Evolutionary conservation across 805 yeast species (phyloP).

Genomic region (Lachancea lanzarotensis): DNA sequence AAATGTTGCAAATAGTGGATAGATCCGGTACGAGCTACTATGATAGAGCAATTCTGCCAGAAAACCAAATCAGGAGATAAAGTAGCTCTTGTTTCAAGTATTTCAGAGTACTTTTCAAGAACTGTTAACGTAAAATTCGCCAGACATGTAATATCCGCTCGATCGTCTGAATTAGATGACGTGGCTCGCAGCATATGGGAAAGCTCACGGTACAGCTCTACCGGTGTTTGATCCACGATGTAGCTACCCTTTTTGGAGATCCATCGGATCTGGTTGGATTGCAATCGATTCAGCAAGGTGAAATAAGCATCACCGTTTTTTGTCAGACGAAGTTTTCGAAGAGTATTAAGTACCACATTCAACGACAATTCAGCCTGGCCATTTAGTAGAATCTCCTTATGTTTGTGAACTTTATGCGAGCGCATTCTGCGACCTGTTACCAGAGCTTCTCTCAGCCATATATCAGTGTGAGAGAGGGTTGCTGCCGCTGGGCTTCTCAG

Average conservation of each 20-base stretch:
- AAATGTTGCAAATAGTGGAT: slow-evolving; percentile 7
- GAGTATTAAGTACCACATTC: slow-evolving; percentile 17
- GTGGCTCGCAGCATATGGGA: slow-evolving; percentile 19
- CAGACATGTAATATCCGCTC: slow-evolving; percentile 11
- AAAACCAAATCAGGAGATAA: slow-evolving; percentile 1
- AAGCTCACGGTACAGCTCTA: slow-evolving; percentile 24
- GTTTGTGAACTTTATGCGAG: not conserved
- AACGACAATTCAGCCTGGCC: slow-evolving; percentile 7
- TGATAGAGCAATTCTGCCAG: slow-evolving; percentile 3
- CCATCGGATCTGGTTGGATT: slow-evolving; percentile 21
- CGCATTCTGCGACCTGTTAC: not conserved
- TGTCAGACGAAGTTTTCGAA: slow-evolving; percentile 19
- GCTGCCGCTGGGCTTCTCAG: not conserved
- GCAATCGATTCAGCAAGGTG: slow-evolving; percentile 19
- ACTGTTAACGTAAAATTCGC: slow-evolving; percentile 20
- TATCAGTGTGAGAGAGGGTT: slow-evolving; percentile 10
- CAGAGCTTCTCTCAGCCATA: slow-evolving; percentile 18
- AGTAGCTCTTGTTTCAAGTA: not conserved
- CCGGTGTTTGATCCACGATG: slow-evolving; percentile 12
- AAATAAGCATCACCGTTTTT: slow-evolving; percentile 17
- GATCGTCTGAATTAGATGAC: not conserved
- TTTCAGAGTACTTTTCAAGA: slow-evolving; percentile 11
- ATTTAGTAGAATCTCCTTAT: not conserved
- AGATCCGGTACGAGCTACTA: slow-evolving; percentile 18
- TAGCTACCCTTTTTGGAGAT: slow-evolving; percentile 11